These are phyloP conservation scores for Solanum clarkiae DNA, from an alignment of 257 asterid species.

Conservation along the genomic window DNA sequence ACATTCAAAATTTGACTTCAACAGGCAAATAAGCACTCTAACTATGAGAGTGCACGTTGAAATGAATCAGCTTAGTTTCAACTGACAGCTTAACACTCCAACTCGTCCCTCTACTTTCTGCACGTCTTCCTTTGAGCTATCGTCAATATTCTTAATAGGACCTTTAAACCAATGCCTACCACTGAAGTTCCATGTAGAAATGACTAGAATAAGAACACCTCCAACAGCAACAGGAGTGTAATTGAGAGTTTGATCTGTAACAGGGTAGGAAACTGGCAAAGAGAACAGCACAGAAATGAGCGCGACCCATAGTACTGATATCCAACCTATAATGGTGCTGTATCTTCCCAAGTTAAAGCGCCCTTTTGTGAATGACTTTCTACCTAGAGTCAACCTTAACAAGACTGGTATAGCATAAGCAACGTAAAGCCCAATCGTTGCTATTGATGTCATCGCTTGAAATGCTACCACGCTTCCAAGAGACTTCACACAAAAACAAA, in stretches of 20 bases:
- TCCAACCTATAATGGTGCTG: conserved; percentile 21
- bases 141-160: conserved; percentile 30
- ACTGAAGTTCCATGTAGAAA: conserved; percentile 37
- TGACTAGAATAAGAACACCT: conserved; percentile 8
- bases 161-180: conserved; percentile 45
- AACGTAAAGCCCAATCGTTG: conserved; percentile 41
- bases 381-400: conserved; percentile 20
- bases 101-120: not conserved
- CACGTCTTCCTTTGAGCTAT: not conserved
- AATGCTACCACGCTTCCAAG: not conserved
- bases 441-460: conserved; percentile 28
- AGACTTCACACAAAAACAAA: not conserved
- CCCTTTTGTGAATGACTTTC: conserved; percentile 21
- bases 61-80: not conserved
- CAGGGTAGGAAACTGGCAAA: conserved; percentile 29
- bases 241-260: conserved; percentile 26
- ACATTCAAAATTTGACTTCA: not conserved
- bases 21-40: not conserved
- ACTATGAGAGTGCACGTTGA: not conserved
- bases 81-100: not conserved
- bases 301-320: conserved; percentile 32
- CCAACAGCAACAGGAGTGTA: conserved; percentile 37
- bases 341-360: conserved; percentile 33
- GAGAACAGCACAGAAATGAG: conserved; percentile 36
- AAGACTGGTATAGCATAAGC: conserved; percentile 41